Conservation (phyloP, 164 flowering plant genomes). For the Stephania cephalantha region DNA sequence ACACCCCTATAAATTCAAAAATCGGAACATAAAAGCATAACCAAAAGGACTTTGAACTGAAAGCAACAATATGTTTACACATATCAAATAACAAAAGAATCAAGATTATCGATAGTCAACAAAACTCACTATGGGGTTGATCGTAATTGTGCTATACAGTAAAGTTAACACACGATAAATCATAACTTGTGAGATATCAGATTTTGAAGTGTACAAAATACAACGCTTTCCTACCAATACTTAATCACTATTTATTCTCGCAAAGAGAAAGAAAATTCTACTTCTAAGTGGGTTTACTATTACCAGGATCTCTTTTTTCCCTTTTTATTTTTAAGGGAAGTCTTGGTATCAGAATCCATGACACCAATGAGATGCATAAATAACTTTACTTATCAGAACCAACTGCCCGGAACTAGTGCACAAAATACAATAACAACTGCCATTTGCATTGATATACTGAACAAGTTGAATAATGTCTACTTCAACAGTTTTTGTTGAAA, state of each 20-base stretch:
- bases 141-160: background rate
- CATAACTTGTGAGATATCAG: background rate
- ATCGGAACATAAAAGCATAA: background rate
- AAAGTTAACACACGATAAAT: background rate
- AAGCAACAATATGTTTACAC: background rate
- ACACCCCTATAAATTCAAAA: too few relatives aligned
- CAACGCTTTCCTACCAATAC: background rate
- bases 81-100: constrained; percentile 1
- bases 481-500: background rate
- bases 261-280: background rate
- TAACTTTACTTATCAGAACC: background rate
- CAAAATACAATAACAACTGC: background rate
- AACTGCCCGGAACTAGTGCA: background rate
- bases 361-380: background rate
- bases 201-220: background rate
- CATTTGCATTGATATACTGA: background rate
- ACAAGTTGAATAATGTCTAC: background rate
- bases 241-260: background rate
- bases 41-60: background rate
- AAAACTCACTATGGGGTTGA: background rate
- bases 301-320: background rate
- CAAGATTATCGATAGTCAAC: background rate
- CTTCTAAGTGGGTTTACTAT: background rate
- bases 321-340: too few relatives aligned
- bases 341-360: background rate